phyloP scores from a whole-genome alignment of 768 basidiomycete genomes.

The Termitomyces sp. region DNA sequence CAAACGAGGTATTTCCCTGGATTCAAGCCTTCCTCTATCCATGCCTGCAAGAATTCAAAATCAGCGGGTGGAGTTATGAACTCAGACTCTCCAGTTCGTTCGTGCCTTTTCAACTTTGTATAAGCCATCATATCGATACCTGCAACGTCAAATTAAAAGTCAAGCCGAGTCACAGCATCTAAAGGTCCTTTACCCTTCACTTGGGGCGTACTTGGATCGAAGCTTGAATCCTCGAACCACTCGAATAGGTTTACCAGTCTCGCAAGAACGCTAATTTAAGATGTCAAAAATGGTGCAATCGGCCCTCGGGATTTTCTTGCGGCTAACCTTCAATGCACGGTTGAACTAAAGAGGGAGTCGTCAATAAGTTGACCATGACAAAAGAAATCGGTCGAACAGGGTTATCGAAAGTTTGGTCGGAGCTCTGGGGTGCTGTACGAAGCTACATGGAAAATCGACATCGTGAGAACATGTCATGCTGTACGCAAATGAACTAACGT shows the following conservation, averaged over 20 bases:
- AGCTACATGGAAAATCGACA: slow-evolving; percentile 43
- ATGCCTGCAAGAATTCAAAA: slow-evolving; percentile 41
- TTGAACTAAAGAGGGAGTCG: slow-evolving; percentile 44
- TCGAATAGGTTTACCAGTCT: slow-evolving; percentile 78
- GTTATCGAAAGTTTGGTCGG: slow-evolving; percentile 78
- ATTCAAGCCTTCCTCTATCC: slow-evolving; percentile 72
- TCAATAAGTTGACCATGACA: neutral
- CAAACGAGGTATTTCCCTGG: slow-evolving; percentile 73
- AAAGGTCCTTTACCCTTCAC: slow-evolving; percentile 53
- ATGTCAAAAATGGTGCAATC: neutral
- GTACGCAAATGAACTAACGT: slow-evolving; percentile 45
- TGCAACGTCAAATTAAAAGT: slow-evolving; percentile 19
- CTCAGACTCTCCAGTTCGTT: neutral
- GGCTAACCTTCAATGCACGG: slow-evolving; percentile 56
- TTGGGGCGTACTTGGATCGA: slow-evolving; percentile 69
- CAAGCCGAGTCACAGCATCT: neutral
- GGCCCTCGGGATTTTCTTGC: neutral
- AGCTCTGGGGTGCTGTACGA: slow-evolving; percentile 85
- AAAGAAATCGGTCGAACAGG: slow-evolving; percentile 24
- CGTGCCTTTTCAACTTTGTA: slow-evolving; percentile 73
- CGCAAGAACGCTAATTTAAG: slow-evolving; percentile 56
- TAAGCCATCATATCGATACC: slow-evolving; percentile 90
- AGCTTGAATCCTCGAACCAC: slow-evolving; percentile 87
- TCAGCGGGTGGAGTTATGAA: neutral
- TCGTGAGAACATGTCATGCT: neutral